Conservation (phyloP, 2,329 filamentous ascomycete species). For the Colletotrichum sojae region DNA sequence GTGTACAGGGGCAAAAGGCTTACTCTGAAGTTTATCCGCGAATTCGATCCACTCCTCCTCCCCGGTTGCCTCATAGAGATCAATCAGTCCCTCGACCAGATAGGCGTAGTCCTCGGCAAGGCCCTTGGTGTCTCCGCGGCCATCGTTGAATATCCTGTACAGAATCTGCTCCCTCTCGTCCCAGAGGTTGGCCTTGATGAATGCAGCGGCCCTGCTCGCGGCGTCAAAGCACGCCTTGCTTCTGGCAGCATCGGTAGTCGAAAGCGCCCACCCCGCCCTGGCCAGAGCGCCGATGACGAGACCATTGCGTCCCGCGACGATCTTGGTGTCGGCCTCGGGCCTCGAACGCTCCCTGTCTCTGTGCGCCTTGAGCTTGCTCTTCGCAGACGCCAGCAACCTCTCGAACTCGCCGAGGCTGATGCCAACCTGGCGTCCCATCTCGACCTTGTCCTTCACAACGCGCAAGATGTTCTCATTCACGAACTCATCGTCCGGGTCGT, state of each 20-base stretch:
- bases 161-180: conserved; percentile 73
- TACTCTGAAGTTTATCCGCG: conserved; percentile 85
- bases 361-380: conserved; percentile 77
- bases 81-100: conserved; percentile 84
- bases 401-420: conserved; percentile 78
- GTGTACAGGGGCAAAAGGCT: conserved; percentile 44
- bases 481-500: conserved; percentile 94
- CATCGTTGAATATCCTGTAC: conserved; percentile 81
- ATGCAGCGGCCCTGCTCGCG: conserved; percentile 78
- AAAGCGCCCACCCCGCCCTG: conserved; percentile 79
- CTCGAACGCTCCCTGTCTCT: conserved; percentile 81
- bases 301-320: conserved; percentile 90
- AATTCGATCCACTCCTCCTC: conserved; percentile 83
- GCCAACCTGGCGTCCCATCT: conserved; percentile 82
- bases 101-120: conserved; percentile 98
- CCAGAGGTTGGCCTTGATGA: conserved; percentile 83
- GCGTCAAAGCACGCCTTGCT: conserved; percentile 73
- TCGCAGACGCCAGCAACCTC: conserved; percentile 76
- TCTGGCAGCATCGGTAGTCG: conserved; percentile 68
- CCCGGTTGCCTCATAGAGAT: conserved; percentile 87
- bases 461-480: conserved; percentile 92
- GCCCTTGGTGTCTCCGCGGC: conserved; percentile 74
- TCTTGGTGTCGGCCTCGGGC: conserved; percentile 89
- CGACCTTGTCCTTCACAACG: conserved; percentile 75
- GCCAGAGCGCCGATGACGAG: conserved; percentile 88